A percentile compares a stretch with the other conserved stretches of the same genome.
These are phyloP conservation scores for Leccinum truebloodii DNA, from an alignment of 768 basidiomycete species.

Conservation along the genomic window DNA sequence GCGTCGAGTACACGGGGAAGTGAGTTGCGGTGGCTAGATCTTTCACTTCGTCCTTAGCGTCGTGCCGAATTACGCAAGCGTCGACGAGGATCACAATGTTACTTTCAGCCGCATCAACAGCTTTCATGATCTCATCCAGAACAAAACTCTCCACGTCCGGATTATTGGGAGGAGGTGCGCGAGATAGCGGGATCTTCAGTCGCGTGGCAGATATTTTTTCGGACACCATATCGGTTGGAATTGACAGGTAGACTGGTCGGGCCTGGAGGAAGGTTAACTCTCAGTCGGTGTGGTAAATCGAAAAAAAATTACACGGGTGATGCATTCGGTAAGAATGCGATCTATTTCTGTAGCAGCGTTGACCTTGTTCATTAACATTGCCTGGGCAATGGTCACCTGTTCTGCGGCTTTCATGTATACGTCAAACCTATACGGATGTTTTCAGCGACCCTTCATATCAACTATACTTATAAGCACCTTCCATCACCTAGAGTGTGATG, in stretches of 20 bases:
- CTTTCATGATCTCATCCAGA: slow-evolving; percentile 67
- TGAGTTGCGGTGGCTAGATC: slow-evolving; percentile 64
- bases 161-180: slow-evolving; percentile 52
- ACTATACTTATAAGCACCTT: slow-evolving; percentile 38
- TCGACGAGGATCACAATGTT: slow-evolving; percentile 80
- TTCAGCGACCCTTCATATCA: slow-evolving; percentile 1
- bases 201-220: slow-evolving; percentile 64
- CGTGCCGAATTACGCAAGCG: slow-evolving; percentile 76
- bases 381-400: slow-evolving; percentile 74
- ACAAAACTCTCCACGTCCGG: slow-evolving; percentile 65
- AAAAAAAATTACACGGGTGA: slow-evolving; percentile 46
- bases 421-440: slow-evolving; percentile 54
- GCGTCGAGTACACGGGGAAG: slow-evolving; percentile 73
- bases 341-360: slow-evolving; percentile 75
- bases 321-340: slow-evolving; percentile 68
- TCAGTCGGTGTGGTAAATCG: not conserved
- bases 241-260: slow-evolving; percentile 83
- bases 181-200: slow-evolving; percentile 59
- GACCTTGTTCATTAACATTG: slow-evolving; percentile 50
- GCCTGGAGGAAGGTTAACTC: slow-evolving; percentile 42
- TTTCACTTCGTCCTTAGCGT: slow-evolving; percentile 59
- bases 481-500: slow-evolving; percentile 91
- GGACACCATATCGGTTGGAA: slow-evolving; percentile 83
- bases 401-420: slow-evolving; percentile 76
- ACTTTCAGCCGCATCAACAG: slow-evolving; percentile 55